Base-by-base conservation (phyloP, 352 stramenopile species). In the Phytopythium boreale region DNA sequence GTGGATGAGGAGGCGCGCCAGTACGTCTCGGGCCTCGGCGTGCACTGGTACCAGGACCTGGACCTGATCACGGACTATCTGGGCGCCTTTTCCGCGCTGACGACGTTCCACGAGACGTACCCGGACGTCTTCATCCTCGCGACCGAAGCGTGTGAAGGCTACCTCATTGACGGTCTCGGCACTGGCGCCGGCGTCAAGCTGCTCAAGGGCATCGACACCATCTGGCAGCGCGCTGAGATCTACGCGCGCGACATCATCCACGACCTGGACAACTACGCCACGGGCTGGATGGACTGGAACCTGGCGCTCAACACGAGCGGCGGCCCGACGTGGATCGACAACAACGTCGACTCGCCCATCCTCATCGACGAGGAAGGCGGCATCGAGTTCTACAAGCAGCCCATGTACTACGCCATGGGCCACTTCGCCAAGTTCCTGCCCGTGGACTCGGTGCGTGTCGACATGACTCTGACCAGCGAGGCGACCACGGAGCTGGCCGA, bases 261-360 rank as follows among this genome's bases (percentile, higher is more conserved):
- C 24, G 89, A 97, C 69, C 59, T 97, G 20, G 74, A 78, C 56
- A 92, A 92, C 71, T 87, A 84, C 60, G 82, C 86, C 12, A 69
- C 72, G 2, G 87, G 84, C 17, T 97, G 89, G 88, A 92, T 72
- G 31, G 87, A 97, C 75, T 97, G 89, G 87, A 97, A 97, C 64
- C 56, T 97, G 34, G 69, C 83, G 59, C 79, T 97, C n/a, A 77
- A 92, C 70, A 80, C 70, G 36, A 74, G 59, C 11, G 81, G 81
- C 46, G 91, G 89, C 0, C 91, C 91, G 7, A 93, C 83, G 44
- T 93, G 89, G 80, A 69, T 78, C 24, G 57, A 71, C 27, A 95
- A 96, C 63, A 24, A 73, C 8, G 71, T 89, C 24, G 88, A 96
- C 47, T 70, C 85, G 17, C 84, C 87, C 0, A 90, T 96, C 61